Conservation (phyloP, 148 eudicot species). For the Rhododendron molle region DNA sequence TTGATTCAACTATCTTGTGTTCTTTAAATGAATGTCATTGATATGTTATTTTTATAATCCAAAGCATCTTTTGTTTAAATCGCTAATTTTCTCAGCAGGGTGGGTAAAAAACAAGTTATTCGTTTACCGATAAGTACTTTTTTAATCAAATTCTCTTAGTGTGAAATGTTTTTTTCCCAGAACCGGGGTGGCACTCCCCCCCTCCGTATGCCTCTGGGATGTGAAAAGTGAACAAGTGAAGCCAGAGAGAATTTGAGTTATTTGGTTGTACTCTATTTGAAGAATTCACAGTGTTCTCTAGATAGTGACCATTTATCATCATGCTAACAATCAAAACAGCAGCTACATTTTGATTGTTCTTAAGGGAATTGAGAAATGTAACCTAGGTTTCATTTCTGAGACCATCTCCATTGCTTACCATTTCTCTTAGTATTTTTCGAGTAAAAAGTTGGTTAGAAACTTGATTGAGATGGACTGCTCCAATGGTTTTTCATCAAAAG, state of each 20-base stretch:
- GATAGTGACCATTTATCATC: neutral
- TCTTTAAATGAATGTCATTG: too few species aligned
- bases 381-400: neutral
- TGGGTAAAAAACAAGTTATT: too few species aligned
- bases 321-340: neutral
- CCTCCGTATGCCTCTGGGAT: neutral
- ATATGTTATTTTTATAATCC: too few species aligned
- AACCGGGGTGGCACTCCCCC: too few species aligned
- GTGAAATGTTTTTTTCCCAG: too few species aligned
- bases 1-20: too few species aligned
- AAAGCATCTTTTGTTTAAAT: too few species aligned
- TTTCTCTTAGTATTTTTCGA: neutral
- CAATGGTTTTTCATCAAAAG: neutral
- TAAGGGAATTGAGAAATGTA: neutral
- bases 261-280: neutral
- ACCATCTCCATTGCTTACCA: neutral
- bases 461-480: neutral
- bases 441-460: neutral
- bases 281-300: neutral
- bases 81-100: too few species aligned
- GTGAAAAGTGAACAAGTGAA: neutral
- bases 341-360: neutral
- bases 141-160: too few species aligned
- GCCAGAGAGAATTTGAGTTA: neutral
- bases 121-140: too few species aligned